Conservation (phyloP, 768 basidiomycete species). For the Lentinula sp. region DNA sequence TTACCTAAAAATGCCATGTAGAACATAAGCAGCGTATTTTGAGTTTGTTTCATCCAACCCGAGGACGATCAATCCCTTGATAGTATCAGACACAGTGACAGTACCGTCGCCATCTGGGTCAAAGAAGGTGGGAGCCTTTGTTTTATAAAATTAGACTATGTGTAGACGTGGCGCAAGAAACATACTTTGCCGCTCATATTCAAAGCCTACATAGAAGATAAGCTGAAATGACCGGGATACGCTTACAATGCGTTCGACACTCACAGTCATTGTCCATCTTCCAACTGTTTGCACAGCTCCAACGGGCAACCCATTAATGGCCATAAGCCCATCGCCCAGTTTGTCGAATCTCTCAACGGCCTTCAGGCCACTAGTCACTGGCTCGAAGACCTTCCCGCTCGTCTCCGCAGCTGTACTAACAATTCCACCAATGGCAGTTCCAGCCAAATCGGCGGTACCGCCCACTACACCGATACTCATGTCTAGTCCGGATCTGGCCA, state of each 20-base stretch:
- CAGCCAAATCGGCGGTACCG: slow-evolving; percentile 16
- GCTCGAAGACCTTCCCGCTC: slow-evolving; percentile 16
- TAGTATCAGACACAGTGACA: slow-evolving; percentile 15
- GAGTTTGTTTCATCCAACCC: slow-evolving; percentile 15
- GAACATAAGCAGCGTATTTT: slow-evolving; percentile 15
- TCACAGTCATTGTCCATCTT: slow-evolving; percentile 11
- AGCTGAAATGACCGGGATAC: not conserved
- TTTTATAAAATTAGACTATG: not conserved
- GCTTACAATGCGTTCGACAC: not conserved
- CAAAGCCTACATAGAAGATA: slow-evolving; percentile 5
- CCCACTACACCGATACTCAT: slow-evolving; percentile 27
- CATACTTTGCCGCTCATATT: slow-evolving; percentile 15
- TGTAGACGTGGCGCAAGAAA: not conserved
- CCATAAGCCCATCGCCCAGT: slow-evolving; percentile 12
- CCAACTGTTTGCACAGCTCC: slow-evolving; percentile 15
- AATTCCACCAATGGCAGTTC: slow-evolving; percentile 17
- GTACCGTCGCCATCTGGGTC: slow-evolving; percentile 17
- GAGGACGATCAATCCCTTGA: slow-evolving; percentile 15
- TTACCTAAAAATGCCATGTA: slow-evolving; percentile 16
- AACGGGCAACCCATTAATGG: slow-evolving; percentile 18
- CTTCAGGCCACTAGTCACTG: slow-evolving; percentile 16
- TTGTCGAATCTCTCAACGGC: slow-evolving; percentile 15
- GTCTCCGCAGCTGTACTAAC: slow-evolving; percentile 15
- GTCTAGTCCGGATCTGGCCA: slow-evolving; percentile 13
- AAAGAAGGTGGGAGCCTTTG: slow-evolving; percentile 19